Evolutionary conservation across 2,329 filamentous ascomycete species (phyloP).

Genomic region (Calonectria hawksworthii): DNA sequence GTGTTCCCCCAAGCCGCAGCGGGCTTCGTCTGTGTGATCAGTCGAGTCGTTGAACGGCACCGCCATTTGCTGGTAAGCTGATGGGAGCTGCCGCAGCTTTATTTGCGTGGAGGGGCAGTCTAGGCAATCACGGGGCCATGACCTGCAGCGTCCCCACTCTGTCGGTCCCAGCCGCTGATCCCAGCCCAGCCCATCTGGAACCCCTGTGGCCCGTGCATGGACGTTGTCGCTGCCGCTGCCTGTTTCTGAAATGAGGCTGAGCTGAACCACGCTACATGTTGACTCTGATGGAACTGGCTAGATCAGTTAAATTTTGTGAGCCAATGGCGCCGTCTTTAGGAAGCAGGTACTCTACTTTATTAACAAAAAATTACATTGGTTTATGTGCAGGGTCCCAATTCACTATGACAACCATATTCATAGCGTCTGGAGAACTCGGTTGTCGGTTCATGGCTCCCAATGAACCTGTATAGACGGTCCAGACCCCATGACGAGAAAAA

Average conservation of each 20-base stretch:
- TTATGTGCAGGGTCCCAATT: neutral
- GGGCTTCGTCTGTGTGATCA: neutral
- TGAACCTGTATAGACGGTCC: neutral
- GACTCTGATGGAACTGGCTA: neutral
- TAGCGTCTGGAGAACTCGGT: neutral
- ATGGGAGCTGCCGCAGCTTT: slow-evolving; percentile 1
- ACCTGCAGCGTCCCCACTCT: neutral
- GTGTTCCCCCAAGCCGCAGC: neutral
- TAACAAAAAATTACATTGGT: too few relatives aligned
- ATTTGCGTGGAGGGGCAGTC: slow-evolving; percentile 2
- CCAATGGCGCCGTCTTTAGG: neutral
- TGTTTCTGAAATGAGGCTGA: neutral
- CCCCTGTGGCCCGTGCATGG: neutral
- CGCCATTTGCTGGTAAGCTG: neutral
- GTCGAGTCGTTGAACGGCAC: neutral
- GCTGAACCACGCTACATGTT: neutral
- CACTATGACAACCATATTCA: neutral
- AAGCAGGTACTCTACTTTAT: neutral
- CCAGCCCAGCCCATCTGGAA: neutral
- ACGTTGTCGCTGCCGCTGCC: neutral
- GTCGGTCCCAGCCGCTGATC: neutral
- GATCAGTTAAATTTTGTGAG: neutral
- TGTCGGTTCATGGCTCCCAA: neutral
- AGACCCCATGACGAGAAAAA: too few relatives aligned
- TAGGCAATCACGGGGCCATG: slow-evolving; percentile 6